Evolutionary conservation across 306 rosid genomes (phyloP), one percentile per base, ranked within the genome.

Genomic region (Senna siamea): DNA sequence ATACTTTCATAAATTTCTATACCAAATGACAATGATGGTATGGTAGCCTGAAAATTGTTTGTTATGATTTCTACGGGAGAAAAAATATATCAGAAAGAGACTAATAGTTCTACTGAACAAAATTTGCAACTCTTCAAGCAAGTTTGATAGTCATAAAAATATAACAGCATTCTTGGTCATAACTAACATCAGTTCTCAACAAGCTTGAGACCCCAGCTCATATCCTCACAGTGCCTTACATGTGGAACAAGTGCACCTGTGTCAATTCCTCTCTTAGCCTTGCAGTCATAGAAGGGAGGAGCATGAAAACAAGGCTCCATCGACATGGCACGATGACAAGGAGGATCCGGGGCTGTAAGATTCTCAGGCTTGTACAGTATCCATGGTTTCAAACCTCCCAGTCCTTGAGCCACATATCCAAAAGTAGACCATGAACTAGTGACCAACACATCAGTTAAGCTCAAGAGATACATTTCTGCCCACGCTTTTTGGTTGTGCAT

Each of bases 151-250:
- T 41, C 0, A 41, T 37, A 37, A 5, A 37, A 37, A 37, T 37
- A 37, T 5, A 37, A 37, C 4, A 7, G 40, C 3, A 37, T 37
- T 4, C 40, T 1, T 1, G 64, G 26, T n/a, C 30, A 43, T 41
- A 55, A 68, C 70, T 59, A 70, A 62, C 70, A n/a, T 50, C 20
- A 12, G 5, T 65, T 40, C 40, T 90, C 80, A 15, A 82, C 89
- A 81, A 83, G 47, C 70, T 85, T 85, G 30, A 85, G 86, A 66
- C 89, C 89, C 89, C 89, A 85, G 56, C 86, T 82, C 86, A 85
- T 79, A 76, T 85, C 89, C 80, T 85, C 86, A 22, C 89, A 85
- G 44, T 85, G 89, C 79, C 78, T 82, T 51, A 85, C 86, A 22
- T 85, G 80, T 17, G 89, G 86, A 51, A 85, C 89, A 18, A 82